Conservation (phyloP, 805 yeast species). For the Lachancea lanzarotensis region DNA sequence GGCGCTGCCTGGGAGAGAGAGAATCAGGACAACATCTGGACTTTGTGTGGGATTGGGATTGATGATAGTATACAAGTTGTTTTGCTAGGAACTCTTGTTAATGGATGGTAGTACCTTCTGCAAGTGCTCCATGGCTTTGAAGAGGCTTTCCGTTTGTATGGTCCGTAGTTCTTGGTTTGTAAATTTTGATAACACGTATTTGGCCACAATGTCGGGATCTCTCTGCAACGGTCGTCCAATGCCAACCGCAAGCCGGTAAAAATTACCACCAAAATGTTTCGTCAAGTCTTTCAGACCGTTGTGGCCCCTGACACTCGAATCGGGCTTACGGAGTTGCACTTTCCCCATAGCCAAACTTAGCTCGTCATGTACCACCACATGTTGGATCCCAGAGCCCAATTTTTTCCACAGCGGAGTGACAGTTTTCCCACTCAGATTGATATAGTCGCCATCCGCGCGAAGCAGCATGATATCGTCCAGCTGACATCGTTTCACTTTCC, state of each 20-base stretch:
- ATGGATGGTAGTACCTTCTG: not conserved
- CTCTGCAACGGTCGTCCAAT: conserved; percentile 59
- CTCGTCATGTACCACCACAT: conserved; percentile 76
- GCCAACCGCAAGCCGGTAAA: conserved; percentile 67
- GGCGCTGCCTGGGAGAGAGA: no score
- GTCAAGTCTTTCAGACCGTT: conserved; percentile 69
- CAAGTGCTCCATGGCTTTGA: conserved; percentile 30
- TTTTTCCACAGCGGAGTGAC: conserved; percentile 44
- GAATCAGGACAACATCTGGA: no score
- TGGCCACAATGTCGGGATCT: conserved; percentile 42
- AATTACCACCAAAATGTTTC: conserved; percentile 39
- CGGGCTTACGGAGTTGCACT: conserved; percentile 52
- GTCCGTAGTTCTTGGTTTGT: conserved; percentile 38
- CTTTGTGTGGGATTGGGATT: no score
- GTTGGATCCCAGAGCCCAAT: conserved; percentile 33
- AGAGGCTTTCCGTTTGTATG: conserved; percentile 38
- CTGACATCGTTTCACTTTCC: conserved; percentile 12
- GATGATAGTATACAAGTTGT: no score
- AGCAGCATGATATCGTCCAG: conserved; percentile 38
- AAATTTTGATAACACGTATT: conserved; percentile 58
- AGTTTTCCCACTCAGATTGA: conserved; percentile 68
- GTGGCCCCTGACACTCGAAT: conserved; percentile 70
- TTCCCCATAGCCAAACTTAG: conserved; percentile 60
- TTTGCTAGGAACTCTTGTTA: no score
- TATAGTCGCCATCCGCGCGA: conserved; percentile 45